phyloP scores from a whole-genome alignment of 305 asterid species.

The Fraxinus baroniana region DNA sequence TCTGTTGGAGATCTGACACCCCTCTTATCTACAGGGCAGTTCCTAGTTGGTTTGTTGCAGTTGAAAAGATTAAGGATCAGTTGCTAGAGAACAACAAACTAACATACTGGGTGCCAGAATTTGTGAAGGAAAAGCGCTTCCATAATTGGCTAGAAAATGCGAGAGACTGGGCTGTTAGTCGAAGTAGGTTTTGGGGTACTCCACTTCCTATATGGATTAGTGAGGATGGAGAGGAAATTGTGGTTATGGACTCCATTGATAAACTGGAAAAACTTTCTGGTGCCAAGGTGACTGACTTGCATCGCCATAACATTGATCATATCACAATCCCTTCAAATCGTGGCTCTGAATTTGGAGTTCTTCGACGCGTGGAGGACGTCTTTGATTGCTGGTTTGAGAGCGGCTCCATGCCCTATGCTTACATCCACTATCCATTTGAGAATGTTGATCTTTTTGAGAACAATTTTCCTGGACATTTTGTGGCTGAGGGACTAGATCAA shows the following conservation, averaged over 20 bases:
- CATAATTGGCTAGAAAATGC: constrained; percentile 99
- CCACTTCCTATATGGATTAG: constrained; percentile 97
- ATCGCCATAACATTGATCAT: constrained; percentile 92
- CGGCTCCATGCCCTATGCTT: constrained; percentile 99
- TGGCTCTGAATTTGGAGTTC: constrained; percentile 78
- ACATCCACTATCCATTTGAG: constrained; percentile 96
- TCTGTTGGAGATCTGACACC: constrained; percentile 95
- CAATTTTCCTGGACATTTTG: constrained; percentile 95
- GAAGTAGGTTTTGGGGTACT: constrained; percentile 99
- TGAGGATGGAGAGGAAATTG: constrained; percentile 78
- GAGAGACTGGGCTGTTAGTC: constrained; percentile 94
- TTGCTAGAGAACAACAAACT: constrained; percentile 79
- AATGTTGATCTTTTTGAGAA: constrained; percentile 82
- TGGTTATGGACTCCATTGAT: constrained; percentile 81
- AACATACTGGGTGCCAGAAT: constrained; percentile 97
- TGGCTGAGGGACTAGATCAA: constrained; percentile 98
- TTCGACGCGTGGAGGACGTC: constrained; percentile 91
- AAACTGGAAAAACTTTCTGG: constrained; percentile 86
- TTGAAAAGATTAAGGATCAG: constrained; percentile 89
- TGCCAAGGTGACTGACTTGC: constrained; percentile 79
- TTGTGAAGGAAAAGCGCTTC: constrained; percentile 96
- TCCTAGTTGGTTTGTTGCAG: constrained; percentile 98
- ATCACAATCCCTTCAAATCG: constrained; percentile 84
- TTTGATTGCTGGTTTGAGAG: constrained; percentile 99
- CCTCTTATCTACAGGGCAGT: constrained; percentile 97